Evolutionary conservation across 176 grass and related monocot species (phyloP), one percentile per base, ranked within the genome.

Genomic region (Otatea glauca): DNA sequence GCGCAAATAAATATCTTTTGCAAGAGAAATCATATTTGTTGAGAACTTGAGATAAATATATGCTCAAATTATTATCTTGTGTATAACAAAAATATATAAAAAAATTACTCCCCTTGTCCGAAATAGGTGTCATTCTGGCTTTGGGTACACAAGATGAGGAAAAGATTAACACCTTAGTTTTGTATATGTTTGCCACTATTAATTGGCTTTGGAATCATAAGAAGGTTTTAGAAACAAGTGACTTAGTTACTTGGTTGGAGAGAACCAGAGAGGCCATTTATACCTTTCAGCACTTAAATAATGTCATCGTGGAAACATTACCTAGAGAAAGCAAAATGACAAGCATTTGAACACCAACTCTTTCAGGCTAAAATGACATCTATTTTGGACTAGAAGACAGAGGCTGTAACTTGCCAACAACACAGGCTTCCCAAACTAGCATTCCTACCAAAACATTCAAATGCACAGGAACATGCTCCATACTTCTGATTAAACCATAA

Each of bases 1-100:
- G 66, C 45, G 35, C 1, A 84, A 71, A 86, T 79, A 76, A 87
- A 24, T 37, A 68, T 83, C n/a, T 86, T 83, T 78, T 66, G 38
- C 27, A 83, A 2, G n/a, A 32, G 24, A 68, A 12, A 79, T 21
- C 39, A 67, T 68, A 59, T 53, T 34, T 34, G 43, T 21, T 29
- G 16, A 39, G 38, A 39, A 39, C 38, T 39, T 39, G 38, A 60
- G 25, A 79, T 71, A 64, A 77, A 44, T 25, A 39, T 67, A 66
- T 25, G 25, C 21, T 44, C 3, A 7, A 68, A 27, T 11, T 62
- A 68, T n/a, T 68, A 76, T 66, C 20, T 48, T 24, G 14, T 58
- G 20, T 66, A 84, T 48, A 72, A 73, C 20, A 78, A 55, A 79
- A 56, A 11, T 39, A 21, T 53, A 53, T 42, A 20, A 37, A 81